A percentile compares a stretch with the other conserved stretches of the same genome.
These are phyloP conservation scores for Claviceps africana DNA, from an alignment of 2,329 filamentous ascomycete species.

Conservation along the genomic window DNA sequence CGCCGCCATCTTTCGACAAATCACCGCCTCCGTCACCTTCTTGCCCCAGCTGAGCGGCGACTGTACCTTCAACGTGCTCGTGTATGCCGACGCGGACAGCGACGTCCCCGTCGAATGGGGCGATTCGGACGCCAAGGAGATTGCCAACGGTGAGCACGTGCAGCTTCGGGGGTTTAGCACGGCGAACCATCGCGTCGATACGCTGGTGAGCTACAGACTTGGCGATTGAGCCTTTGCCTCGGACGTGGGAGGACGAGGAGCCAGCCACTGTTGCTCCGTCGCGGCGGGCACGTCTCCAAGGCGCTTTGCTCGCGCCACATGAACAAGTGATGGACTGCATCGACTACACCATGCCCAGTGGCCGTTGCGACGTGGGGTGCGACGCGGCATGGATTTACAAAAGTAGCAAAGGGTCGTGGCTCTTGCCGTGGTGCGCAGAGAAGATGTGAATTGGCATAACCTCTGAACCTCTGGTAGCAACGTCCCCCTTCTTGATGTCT, in stretches of 20 bases:
- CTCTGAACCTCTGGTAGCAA: neutral
- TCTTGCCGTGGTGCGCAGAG: neutral
- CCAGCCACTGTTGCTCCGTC: neutral
- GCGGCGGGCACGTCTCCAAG: too few relatives aligned
- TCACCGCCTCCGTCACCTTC: slow-evolving; percentile 95
- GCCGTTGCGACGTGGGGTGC: neutral
- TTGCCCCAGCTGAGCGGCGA: slow-evolving; percentile 77
- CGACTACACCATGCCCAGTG: neutral
- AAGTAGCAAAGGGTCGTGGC: neutral
- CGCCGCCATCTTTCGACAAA: slow-evolving; percentile 91
- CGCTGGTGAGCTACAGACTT: slow-evolving; percentile 80
- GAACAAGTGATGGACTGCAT: neutral
- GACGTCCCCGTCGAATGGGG: slow-evolving; percentile 98
- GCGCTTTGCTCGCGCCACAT: neutral
- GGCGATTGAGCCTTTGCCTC: slow-evolving; percentile 18
- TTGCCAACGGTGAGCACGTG: slow-evolving; percentile 84
- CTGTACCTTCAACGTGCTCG: slow-evolving; percentile 96
- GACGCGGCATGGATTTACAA: neutral
- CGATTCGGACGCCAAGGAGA: slow-evolving; percentile 95
- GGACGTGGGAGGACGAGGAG: too few relatives aligned
- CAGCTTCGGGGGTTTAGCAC: slow-evolving; percentile 94
- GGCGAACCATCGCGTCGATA: slow-evolving; percentile 85
- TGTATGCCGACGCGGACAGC: slow-evolving; percentile 92
- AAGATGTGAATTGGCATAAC: neutral
- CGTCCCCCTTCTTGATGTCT: neutral